Evolutionary conservation across 805 yeast genomes (phyloP).

Genomic region (Zygoascus biomembranicola): DNA sequence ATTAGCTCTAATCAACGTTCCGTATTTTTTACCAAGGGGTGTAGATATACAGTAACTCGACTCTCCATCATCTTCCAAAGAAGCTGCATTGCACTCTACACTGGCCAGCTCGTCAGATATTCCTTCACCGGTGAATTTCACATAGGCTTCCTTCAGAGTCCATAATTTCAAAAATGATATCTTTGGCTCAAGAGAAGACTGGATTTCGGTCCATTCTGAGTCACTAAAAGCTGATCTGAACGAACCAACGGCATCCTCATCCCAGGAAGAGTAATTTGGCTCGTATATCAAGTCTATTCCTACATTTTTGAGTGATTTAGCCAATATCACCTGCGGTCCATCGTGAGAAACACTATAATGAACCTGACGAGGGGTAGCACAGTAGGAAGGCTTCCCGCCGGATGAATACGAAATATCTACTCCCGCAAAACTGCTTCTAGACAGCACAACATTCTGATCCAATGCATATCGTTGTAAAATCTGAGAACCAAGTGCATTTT

Average conservation of each 20-base stretch:
- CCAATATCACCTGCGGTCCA: not conserved
- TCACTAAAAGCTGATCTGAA: not conserved
- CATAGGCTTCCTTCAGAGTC: slow-evolving; percentile 74
- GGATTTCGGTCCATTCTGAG: not conserved
- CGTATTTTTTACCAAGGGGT: not conserved
- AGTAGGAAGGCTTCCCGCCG: not conserved
- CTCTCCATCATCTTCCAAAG: not conserved
- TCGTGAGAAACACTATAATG: not conserved
- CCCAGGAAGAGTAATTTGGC: not conserved
- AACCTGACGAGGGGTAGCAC: not conserved
- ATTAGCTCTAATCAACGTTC: not conserved
- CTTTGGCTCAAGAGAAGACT: not conserved
- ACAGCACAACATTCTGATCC: not conserved
- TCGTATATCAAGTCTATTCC: not conserved
- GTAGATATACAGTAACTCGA: not conserved
- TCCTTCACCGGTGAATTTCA: slow-evolving; percentile 62
- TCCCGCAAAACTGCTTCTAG: not conserved
- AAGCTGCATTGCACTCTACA: not conserved
- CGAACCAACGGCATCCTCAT: not conserved
- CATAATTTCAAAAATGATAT: slow-evolving; percentile 38
- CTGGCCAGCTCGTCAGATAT: not conserved
- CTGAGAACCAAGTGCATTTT: not conserved
- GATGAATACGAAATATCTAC: not conserved
- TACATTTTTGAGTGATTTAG: not conserved
- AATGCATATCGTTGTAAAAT: not conserved